phyloP scores from a whole-genome alignment of 176 grass and related monocot genomes.

The Oryza coarctata region DNA sequence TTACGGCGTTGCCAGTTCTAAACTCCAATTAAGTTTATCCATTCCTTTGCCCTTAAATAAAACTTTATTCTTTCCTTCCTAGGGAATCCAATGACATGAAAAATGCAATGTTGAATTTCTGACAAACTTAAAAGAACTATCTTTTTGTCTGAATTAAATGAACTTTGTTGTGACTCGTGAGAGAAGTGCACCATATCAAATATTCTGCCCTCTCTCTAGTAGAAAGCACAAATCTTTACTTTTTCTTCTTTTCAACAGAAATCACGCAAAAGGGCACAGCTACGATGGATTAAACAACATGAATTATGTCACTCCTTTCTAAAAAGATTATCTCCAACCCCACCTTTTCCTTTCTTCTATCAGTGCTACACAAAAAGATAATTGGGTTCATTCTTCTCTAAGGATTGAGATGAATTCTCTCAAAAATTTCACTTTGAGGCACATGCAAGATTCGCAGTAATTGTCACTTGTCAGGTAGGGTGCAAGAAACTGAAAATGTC shows the following conservation, averaged over 20 bases:
- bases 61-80: neutral
- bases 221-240: neutral
- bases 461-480: neutral
- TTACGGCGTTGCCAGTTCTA: neutral
- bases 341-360: neutral
- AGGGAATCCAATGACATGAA: neutral
- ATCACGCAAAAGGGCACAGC: neutral
- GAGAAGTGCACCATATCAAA: neutral
- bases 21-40: neutral
- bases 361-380: neutral
- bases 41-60: neutral
- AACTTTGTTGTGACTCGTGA: neutral
- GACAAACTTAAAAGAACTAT: neutral
- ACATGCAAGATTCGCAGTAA: neutral
- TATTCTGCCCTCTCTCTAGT: neutral
- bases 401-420: neutral
- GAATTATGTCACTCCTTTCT: neutral
- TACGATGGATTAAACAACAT: neutral
- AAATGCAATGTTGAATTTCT: neutral
- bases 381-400: neutral
- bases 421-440: neutral
- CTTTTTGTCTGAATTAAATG: neutral
- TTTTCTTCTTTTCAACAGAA: neutral
- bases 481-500: neutral
- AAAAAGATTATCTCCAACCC: neutral